Base-by-base conservation (phyloP, 1,139 yeast genomes). In the Debaryomyces singareniensis region DNA sequence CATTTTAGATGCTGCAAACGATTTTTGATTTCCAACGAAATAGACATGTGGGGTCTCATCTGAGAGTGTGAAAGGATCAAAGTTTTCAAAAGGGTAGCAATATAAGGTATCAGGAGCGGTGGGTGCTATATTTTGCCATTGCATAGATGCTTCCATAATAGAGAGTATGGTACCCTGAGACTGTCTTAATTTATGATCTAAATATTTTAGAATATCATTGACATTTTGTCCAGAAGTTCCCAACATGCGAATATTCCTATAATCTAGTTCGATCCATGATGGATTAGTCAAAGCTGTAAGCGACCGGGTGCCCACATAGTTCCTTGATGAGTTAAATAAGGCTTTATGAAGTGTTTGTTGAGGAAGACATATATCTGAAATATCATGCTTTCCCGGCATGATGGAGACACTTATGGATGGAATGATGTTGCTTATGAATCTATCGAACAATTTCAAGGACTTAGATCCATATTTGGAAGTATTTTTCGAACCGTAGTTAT, bases 61-160 rank as follows among this genome's bases (percentile, higher is more conserved):
- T 9, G 32, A 35, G 20, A 91, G 50, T 3, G 85, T 69, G 53
- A 91, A 87, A 2, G 97, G 97, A 53, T 93, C 98, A 4, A 50
- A 46, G 26, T 78, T 74, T n/a, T 73, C 70, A 47, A 69, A 89
- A 1, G 99, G 97, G 44, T 86, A 87, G 40, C 95, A 80, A 62
- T 84, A 83, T 26, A 91, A 59, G 0, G 99, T 93, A 47, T 91
- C 98, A 1, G 99, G 99, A 1, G 96, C 95, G 0, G 97, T 87
- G 2, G 98, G 98, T 0, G 86, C 80, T 23, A 85, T 64, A 44
- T 85, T 85, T 43, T 86, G 91, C 95, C 96, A 91, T 31, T 65
- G 59, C 24, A 93, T 52, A 1, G 84, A 80, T 5, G 77, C 68
- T 41, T 78, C 82, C 64, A 87, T 69, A 41, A 86, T 60, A 15